A percentile compares a stretch with the other conserved stretches of the same genome.
phyloP scores from a whole-genome alignment of 306 rosid genomes.

The Cicer judaicum region DNA sequence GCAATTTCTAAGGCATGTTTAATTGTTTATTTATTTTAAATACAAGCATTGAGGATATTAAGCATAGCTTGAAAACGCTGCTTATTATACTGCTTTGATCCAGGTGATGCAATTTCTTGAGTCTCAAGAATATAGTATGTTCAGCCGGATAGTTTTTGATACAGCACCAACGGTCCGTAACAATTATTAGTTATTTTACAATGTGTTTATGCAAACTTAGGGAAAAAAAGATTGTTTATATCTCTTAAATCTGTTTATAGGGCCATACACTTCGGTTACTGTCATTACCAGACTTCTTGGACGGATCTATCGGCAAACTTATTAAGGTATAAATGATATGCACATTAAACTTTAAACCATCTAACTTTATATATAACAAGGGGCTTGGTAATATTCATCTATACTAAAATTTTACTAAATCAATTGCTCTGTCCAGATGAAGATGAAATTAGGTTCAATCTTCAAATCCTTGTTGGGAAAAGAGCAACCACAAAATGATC shows the following conservation, averaged over 20 bases:
- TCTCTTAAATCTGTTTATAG: conserved; percentile 47
- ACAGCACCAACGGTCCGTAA: conserved; percentile 82
- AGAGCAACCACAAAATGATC: conserved; percentile 56
- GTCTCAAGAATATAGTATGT: conserved; percentile 71
- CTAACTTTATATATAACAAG: not conserved
- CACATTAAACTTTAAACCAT: conserved; percentile 16
- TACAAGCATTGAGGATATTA: conserved; percentile 3
- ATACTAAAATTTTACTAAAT: conserved; percentile 31
- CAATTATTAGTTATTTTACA: conserved; percentile 3
- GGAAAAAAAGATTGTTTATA: conserved; percentile 14
- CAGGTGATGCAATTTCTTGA: conserved; percentile 92
- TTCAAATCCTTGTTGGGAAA: conserved; percentile 77
- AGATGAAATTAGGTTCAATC: conserved; percentile 52
- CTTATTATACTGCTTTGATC: conserved; percentile 44
- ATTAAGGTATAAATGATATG: conserved; percentile 62
- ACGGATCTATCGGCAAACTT: conserved; percentile 78
- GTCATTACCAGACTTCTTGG: conserved; percentile 86
- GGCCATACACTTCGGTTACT: conserved; percentile 85
- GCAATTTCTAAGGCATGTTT: conserved; percentile 74
- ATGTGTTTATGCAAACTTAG: not conserved
- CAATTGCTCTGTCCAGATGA: conserved; percentile 43
- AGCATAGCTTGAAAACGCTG: conserved; percentile 19
- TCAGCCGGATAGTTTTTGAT: conserved; percentile 84
- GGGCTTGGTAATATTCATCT: conserved; percentile 22
- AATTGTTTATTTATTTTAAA: not conserved